phyloP scores from a whole-genome alignment of 768 basidiomycete species.

The Lactifluus hygrophoroides region DNA sequence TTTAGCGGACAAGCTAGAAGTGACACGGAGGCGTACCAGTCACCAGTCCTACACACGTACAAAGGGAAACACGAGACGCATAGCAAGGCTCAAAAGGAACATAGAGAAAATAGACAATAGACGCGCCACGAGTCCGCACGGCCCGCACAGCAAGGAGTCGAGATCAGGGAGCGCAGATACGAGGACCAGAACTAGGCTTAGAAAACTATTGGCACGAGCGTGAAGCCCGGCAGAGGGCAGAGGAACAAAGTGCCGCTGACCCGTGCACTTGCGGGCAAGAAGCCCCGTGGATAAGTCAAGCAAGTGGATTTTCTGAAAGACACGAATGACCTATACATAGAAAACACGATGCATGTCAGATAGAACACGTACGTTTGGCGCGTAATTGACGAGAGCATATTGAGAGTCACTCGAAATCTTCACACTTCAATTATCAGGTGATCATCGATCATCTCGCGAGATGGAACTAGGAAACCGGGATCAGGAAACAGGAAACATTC shows the following conservation, averaged over 20 bases:
- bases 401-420: slow-evolving; percentile 80
- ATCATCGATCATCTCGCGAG: slow-evolving; percentile 64
- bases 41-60: too few species aligned
- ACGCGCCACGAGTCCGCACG: too few species aligned
- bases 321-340: slow-evolving; percentile 6
- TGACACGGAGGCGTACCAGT: too few species aligned
- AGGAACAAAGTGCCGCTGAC: slow-evolving; percentile 87
- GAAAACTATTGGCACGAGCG: too few species aligned
- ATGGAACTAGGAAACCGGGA: slow-evolving; percentile 41
- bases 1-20: too few species aligned
- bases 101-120: too few species aligned
- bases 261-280: slow-evolving; percentile 72
- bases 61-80: too few species aligned
- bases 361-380: slow-evolving; percentile 61
- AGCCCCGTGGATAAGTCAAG: slow-evolving; percentile 70
- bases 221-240: too few species aligned
- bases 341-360: slow-evolving; percentile 15
- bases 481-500: slow-evolving; percentile 9
- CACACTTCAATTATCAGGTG: slow-evolving; percentile 84
- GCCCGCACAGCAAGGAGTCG: too few species aligned
- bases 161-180: too few species aligned
- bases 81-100: too few species aligned
- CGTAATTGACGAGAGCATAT: slow-evolving; percentile 78
- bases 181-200: too few species aligned
- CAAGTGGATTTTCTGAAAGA: slow-evolving; percentile 73